phyloP scores from a whole-genome alignment of 2,329 filamentous ascomycete species.

The Colletotrichum scovillei region DNA sequence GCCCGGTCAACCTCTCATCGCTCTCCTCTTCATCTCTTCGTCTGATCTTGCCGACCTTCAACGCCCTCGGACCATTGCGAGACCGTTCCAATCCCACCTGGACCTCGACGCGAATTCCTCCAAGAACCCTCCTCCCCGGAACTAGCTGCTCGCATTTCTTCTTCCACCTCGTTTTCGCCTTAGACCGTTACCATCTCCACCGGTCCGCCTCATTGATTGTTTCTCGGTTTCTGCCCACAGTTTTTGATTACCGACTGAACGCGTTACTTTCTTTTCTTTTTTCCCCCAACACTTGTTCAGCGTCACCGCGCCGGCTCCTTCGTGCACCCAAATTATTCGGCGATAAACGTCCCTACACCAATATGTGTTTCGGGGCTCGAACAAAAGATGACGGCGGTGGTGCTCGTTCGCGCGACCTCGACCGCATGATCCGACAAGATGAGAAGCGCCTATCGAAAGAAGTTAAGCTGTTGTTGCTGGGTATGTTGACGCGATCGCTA shows the following conservation, averaged over 20 bases:
- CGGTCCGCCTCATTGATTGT: not conserved
- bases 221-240: not conserved
- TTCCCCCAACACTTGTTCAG: not conserved
- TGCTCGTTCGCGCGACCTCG: slow-evolving; percentile 79
- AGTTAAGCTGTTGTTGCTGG: slow-evolving; percentile 92
- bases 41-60: slow-evolving; percentile 28
- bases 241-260: not conserved
- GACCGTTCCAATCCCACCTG: not conserved
- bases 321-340: not conserved
- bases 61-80: slow-evolving; percentile 21
- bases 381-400: slow-evolving; percentile 61
- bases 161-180: slow-evolving; percentile 7
- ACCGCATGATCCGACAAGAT: slow-evolving; percentile 86
- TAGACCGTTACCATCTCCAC: not conserved
- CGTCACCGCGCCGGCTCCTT: not conserved
- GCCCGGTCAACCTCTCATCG: slow-evolving; percentile 3
- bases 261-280: not conserved
- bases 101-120: slow-evolving; percentile 7
- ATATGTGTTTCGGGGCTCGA: slow-evolving; percentile 74
- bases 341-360: slow-evolving; percentile 37
- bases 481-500: slow-evolving; percentile 61
- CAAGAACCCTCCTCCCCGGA: not conserved
- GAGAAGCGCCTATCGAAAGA: slow-evolving; percentile 88
- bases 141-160: not conserved
- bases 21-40: slow-evolving; percentile 4